phyloP scores from a whole-genome alignment of 1,284 basidiomycete species.

The Schizophyllum amplum region DNA sequence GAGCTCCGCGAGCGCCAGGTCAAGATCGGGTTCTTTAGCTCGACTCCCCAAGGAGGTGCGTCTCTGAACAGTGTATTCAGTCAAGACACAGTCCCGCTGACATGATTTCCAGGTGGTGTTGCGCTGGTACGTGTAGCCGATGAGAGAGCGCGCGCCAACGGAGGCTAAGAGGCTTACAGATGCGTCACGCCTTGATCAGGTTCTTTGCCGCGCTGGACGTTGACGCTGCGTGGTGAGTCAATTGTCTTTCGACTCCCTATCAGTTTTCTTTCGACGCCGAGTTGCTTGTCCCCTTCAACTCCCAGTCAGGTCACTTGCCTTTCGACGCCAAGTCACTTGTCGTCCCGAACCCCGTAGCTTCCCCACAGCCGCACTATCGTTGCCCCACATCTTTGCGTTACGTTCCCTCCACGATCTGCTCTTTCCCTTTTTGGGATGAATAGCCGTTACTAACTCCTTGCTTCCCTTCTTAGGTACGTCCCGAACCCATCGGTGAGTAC shows the following conservation, averaged over 20 bases:
- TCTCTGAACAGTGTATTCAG: conserved; percentile 11
- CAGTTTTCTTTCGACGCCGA: too few relatives aligned
- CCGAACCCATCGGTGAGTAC: conserved; percentile 57
- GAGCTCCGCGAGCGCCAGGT: conserved; percentile 76
- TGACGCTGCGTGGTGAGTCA: conserved; percentile 66
- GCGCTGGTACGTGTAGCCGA: conserved; percentile 53
- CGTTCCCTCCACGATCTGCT: neutral
- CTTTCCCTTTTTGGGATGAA: neutral
- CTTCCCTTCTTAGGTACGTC: conserved; percentile 68
- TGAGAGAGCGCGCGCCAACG: conserved; percentile 2
- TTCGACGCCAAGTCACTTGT: conserved; percentile 22
- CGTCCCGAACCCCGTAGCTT: neutral
- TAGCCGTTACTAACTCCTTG: neutral
- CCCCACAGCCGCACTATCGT: conserved; percentile 6
- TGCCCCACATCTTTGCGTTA: conserved; percentile 6
- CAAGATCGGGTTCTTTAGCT: conserved; percentile 85
- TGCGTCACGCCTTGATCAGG: conserved; percentile 83
- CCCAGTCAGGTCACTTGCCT: too few relatives aligned
- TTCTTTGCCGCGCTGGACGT: conserved; percentile 74
- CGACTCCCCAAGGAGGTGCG: conserved; percentile 81
- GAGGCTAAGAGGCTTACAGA: conserved; percentile 34
- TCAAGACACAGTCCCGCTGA: conserved; percentile 18
- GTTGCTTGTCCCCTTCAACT: too few relatives aligned
- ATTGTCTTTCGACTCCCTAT: conserved; percentile 1
- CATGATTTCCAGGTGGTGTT: conserved; percentile 58